These are phyloP conservation scores for Ascocoryne sarcoides DNA, from an alignment of 2,329 filamentous ascomycete genomes.

Conservation along the genomic window DNA sequence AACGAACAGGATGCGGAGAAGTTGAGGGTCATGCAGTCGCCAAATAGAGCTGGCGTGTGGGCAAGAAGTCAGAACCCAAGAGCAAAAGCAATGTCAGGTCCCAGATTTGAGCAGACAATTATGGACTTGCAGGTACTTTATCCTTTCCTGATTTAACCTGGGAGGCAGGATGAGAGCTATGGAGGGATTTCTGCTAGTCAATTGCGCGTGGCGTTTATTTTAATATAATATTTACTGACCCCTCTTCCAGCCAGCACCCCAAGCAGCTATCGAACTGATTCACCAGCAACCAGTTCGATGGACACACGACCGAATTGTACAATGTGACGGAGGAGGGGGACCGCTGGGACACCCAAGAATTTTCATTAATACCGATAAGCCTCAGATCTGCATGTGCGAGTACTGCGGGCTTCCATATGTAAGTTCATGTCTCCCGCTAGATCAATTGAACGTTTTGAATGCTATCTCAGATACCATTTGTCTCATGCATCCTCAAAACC, in stretches of 20 bases:
- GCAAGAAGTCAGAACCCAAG: conserved; percentile 77
- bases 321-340: conserved; percentile 88
- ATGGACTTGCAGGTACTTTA: conserved; percentile 85
- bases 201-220: not conserved
- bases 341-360: conserved; percentile 83
- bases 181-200: too few species aligned
- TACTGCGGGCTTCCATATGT: conserved; percentile 95
- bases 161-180: too few species aligned
- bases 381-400: conserved; percentile 79
- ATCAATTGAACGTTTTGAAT: not conserved
- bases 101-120: conserved; percentile 94
- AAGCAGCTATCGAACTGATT: conserved; percentile 88
- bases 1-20: conserved; percentile 34
- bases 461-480: too few species aligned
- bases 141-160: too few species aligned
- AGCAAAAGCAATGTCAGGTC: conserved; percentile 79
- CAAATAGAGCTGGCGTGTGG: conserved; percentile 77
- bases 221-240: conserved; percentile 26
- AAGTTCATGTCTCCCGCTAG: conserved; percentile 37
- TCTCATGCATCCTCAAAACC: too few species aligned
- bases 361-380: conserved; percentile 98
- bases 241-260: conserved; percentile 64
- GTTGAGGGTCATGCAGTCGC: conserved; percentile 53
- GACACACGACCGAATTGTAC: conserved; percentile 73
- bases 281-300: conserved; percentile 93